Percentiles rank a stretch among this genome's conserved stretches.
phyloP scores from a whole-genome alignment of 371 early-diverging fungal species.

The Entomophthora muscae region DNA sequence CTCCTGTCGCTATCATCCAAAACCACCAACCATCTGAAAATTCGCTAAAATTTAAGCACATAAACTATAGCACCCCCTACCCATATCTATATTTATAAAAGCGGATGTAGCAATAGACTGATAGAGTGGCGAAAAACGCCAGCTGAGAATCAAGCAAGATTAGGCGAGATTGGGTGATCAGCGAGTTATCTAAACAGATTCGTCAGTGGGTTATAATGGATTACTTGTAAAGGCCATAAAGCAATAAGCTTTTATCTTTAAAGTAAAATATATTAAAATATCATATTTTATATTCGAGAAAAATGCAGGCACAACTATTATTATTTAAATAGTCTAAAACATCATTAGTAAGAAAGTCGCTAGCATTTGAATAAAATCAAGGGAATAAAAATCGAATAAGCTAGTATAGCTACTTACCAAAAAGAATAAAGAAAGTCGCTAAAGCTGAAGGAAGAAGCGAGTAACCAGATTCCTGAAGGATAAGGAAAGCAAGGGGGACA shows the following conservation, averaged over 20 bases:
- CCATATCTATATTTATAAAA: conserved; percentile 63
- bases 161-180: conserved; percentile 79
- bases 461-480: conserved; percentile 73
- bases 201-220: not conserved
- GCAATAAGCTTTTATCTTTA: too few species aligned
- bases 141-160: conserved; percentile 89
- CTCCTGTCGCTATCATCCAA: conserved; percentile 54
- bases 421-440: conserved; percentile 55
- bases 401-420: conserved; percentile 46
- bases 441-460: conserved; percentile 54
- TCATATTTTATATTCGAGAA: too few species aligned
- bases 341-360: too few species aligned
- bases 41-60: conserved; percentile 17
- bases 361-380: too few species aligned
- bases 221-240: too few species aligned
- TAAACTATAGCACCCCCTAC: conserved; percentile 16
- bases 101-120: conserved; percentile 66
- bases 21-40: conserved; percentile 50
- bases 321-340: too few species aligned
- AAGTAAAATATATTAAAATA: too few species aligned
- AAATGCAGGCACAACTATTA: too few species aligned
- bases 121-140: conserved; percentile 63
- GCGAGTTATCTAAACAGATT: conserved; percentile 56
- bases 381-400: too few species aligned
- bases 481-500: conserved; percentile 62